Base-by-base conservation (phyloP, 1,284 basidiomycete species). In the Peniophora sp. region DNA sequence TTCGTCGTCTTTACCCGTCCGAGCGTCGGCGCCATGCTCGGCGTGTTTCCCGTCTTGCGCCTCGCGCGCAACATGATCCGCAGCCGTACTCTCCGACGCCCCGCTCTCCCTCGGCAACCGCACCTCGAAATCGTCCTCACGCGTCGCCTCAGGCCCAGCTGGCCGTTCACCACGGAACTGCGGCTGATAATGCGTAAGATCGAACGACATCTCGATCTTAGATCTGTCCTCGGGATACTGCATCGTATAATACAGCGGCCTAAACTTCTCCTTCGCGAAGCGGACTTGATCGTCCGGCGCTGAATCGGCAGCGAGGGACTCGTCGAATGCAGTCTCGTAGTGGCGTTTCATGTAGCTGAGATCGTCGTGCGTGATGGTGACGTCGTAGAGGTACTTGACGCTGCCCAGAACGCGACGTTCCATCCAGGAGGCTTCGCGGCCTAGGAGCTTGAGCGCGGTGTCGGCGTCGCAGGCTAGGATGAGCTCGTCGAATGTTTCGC, bases 161-260 rank as follows among this genome's bases (percentile, higher is more conserved):
- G 61, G 59, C 17, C 59, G 56, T 54, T 59, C 61, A 12, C 59
- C 61, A 16, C 64, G 60, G 52, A 71, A 70, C 62, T 75, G 79
- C 2, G 76, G 72, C 61, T 82, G 80, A 56, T 81, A 83, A 55
- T 74, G 70, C 10, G 77, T 78, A 46, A 76, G 63, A 58, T 79
- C 74, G 59, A 81, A 82, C 58, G 73, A 77, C 81, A 83, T 84
- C 61, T 83, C 81, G 53, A 83, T 73, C 65, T 77, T 75, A 32
- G 67, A 66, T 53, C 71, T 75, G 60, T 81, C 79, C 36, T 69
- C 58, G 2, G 73, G 71, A 56, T 81, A 77, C 59, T 77, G 76
- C 62, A 75, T 73, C 54, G 80, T 81, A 57, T 78, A 77, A 59
- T 81, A 79, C 44, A 81, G 65, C 3, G 77, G 76, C 6, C 71